Conservation (phyloP, 129 eudicot genomes). For the Apium graveolens region DNA sequence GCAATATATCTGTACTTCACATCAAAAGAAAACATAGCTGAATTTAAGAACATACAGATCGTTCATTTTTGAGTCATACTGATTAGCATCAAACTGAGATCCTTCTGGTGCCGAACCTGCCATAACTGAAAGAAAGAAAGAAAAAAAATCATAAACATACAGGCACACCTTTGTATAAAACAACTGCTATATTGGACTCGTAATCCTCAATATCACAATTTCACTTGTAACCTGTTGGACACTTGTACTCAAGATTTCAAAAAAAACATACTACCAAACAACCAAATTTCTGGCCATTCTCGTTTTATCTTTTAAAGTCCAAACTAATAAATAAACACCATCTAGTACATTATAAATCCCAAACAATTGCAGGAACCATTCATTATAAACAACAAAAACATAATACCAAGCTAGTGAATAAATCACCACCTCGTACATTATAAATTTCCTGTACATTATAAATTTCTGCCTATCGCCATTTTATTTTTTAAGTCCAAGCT, state of each 20-base stretch:
- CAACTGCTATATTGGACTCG: not conserved
- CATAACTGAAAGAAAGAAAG: constrained; percentile 34
- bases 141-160: constrained; percentile 1
- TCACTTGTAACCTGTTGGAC: not conserved
- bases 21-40: not conserved
- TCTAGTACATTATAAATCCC: not conserved
- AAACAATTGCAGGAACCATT: no score
- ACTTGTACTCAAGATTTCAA: not conserved
- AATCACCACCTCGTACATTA: no score
- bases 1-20: not conserved
- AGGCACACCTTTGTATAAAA: not conserved
- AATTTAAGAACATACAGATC: constrained; percentile 34
- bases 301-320: not conserved
- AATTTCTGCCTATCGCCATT: no score
- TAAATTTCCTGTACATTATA: no score
- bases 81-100: constrained; percentile 52
- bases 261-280: not conserved
- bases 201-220: not conserved
- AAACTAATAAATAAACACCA: not conserved
- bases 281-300: not conserved
- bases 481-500: no score
- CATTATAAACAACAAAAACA: no score
- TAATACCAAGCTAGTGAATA: no score
- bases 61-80: constrained; percentile 49
- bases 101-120: constrained; percentile 53